phyloP scores from a whole-genome alignment of 2,329 filamentous ascomycete genomes.

The Rutstroemia sp. region DNA sequence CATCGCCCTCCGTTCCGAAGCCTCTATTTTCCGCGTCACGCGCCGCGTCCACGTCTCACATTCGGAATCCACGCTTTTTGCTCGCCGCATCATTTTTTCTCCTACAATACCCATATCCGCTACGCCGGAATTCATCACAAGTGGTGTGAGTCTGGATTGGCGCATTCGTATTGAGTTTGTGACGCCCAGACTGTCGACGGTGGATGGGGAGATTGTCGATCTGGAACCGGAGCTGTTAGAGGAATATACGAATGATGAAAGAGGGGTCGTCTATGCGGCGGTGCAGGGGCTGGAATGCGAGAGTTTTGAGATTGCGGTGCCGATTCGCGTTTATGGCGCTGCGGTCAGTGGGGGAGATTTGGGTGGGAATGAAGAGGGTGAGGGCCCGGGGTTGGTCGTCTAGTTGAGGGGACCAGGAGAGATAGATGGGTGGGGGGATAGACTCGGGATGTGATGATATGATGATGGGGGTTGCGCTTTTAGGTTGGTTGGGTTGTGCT shows the following conservation, averaged over 20 bases:
- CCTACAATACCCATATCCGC: slow-evolving; percentile 76
- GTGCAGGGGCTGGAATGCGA: slow-evolving; percentile 74
- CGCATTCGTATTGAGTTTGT: slow-evolving; percentile 88
- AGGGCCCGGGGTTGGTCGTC: slow-evolving; percentile 23
- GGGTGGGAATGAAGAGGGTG: slow-evolving; percentile 21
- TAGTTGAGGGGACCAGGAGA: slow-evolving; percentile 5
- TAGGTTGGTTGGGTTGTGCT: too few relatives aligned
- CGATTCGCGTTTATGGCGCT: slow-evolving; percentile 70
- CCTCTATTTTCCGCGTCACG: slow-evolving; percentile 81
- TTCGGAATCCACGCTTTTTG: slow-evolving; percentile 77
- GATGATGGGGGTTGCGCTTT: too few relatives aligned
- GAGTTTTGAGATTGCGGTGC: slow-evolving; percentile 84
- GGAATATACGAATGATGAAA: slow-evolving; percentile 69
- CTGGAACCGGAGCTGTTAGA: slow-evolving; percentile 54
- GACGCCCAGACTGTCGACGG: slow-evolving; percentile 50
- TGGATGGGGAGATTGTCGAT: slow-evolving; percentile 31
- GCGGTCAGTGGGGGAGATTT: slow-evolving; percentile 20
- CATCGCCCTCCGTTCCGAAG: slow-evolving; percentile 75
- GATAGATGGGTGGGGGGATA: too few relatives aligned
- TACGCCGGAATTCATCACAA: slow-evolving; percentile 89
- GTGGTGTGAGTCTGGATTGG: slow-evolving; percentile 81
- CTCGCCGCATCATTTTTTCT: slow-evolving; percentile 69
- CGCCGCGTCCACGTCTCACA: slow-evolving; percentile 70
- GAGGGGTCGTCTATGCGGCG: slow-evolving; percentile 69
- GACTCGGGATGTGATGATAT: too few relatives aligned